phyloP scores from a whole-genome alignment of 2,329 filamentous ascomycete species.

The Chlorencoelia australis region DNA sequence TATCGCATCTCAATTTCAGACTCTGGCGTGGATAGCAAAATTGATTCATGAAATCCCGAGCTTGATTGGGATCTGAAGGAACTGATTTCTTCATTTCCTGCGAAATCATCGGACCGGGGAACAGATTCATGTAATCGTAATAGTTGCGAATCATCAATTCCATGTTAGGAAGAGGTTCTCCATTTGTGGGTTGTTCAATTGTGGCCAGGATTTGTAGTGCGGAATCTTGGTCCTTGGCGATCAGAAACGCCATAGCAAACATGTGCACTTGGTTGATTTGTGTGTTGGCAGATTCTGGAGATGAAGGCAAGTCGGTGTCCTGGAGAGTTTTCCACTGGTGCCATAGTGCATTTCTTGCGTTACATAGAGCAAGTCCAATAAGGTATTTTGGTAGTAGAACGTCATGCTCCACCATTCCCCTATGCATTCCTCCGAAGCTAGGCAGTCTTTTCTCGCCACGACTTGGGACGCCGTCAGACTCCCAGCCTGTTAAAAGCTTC shows the following conservation, averaged over 20 bases:
- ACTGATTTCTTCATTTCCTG: no score
- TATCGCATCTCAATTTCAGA: no score
- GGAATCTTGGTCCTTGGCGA: conserved; percentile 9
- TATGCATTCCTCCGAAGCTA: not conserved
- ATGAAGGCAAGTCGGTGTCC: not conserved
- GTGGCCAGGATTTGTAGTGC: conserved; percentile 9
- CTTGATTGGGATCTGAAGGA: no score
- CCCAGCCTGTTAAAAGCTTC: conserved; percentile 5
- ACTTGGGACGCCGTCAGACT: conserved; percentile 1
- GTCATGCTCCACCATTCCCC: not conserved
- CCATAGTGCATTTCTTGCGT: not conserved
- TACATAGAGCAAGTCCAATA: not conserved
- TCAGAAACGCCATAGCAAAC: conserved; percentile 14
- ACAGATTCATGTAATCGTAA: no score
- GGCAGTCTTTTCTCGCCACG: conserved; percentile 1
- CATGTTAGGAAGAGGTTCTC: no score
- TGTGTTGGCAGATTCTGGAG: not conserved
- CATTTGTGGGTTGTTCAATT: no score
- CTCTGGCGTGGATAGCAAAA: no score
- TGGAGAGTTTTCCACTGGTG: not conserved
- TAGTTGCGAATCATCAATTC: no score
- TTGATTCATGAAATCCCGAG: no score
- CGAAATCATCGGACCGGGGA: no score
- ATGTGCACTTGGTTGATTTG: conserved; percentile 8
- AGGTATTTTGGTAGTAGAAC: not conserved